These are phyloP conservation scores for Posidonia australis DNA, from an alignment of 106 monocot species.

Conservation along the genomic window DNA sequence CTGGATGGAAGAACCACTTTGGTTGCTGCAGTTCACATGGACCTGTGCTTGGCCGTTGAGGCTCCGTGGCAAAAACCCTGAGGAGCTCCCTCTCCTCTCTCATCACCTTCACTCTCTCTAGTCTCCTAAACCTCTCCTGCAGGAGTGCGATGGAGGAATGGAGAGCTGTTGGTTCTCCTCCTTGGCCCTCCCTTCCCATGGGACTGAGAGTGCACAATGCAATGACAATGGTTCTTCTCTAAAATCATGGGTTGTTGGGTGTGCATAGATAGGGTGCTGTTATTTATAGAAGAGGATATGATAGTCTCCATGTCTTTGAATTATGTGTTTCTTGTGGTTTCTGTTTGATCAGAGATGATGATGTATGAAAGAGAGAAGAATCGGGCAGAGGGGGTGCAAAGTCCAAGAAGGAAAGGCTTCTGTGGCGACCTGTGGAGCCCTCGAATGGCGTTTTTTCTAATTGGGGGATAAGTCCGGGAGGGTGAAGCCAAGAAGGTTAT, in stretches of 20 bases:
- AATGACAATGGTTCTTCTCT: background rate
- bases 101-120: slow-evolving; percentile 30
- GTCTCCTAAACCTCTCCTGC: slow-evolving; percentile 43
- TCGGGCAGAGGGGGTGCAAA: slow-evolving; percentile 18
- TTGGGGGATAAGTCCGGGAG: slow-evolving; percentile 2
- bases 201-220: background rate
- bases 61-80: background rate
- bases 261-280: background rate
- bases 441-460: background rate
- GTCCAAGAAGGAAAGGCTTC: slow-evolving; percentile 25
- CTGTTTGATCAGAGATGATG: slow-evolving; percentile 2
- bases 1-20: slow-evolving; percentile 42
- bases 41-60: background rate
- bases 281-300: slow-evolving; percentile 1
- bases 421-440: slow-evolving; percentile 12
- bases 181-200: slow-evolving; percentile 8
- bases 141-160: slow-evolving; percentile 33
- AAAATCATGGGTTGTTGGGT: background rate
- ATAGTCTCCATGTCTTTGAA: slow-evolving; percentile 8
- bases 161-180: background rate
- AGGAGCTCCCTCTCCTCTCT: slow-evolving; percentile 29
- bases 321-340: slow-evolving; percentile 10
- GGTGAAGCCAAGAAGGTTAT: background rate
- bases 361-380: slow-evolving; percentile 11
- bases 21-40: slow-evolving; percentile 10